Conservation (phyloP, 2,329 filamentous ascomycete genomes). For the Diaporthe ampelina region DNA sequence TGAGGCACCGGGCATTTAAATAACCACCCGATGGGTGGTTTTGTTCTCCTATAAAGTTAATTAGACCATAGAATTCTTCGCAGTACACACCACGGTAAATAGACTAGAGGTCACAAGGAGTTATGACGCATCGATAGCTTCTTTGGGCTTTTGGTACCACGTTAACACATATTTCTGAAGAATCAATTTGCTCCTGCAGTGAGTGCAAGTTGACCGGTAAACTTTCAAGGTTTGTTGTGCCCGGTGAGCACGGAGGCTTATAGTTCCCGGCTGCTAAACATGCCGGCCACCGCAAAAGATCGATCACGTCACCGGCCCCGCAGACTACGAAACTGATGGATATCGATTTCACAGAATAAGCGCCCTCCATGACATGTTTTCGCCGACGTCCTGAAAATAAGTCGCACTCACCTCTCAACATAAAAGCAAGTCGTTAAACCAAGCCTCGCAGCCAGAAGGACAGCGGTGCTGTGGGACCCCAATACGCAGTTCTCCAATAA, state of each 20-base stretch:
- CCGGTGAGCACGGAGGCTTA: slow-evolving; percentile 4
- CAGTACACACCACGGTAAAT: background rate
- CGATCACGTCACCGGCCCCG: slow-evolving; percentile 40
- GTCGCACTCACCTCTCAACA: background rate
- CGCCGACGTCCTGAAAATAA: too few relatives aligned
- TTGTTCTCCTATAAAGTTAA: background rate
- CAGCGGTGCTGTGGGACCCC: background rate
- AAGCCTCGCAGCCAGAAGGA: background rate
- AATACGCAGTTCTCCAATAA: background rate
- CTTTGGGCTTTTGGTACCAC: background rate
- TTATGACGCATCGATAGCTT: background rate
- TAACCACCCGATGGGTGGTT: background rate
- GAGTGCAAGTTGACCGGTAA: background rate
- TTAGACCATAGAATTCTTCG: background rate
- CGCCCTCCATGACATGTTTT: background rate
- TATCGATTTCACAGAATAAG: background rate
- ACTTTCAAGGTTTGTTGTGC: background rate
- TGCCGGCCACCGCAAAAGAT: slow-evolving; percentile 8
- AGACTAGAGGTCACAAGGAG: background rate
- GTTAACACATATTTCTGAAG: background rate
- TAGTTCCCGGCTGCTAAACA: background rate
- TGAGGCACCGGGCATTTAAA: background rate
- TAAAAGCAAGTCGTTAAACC: too few relatives aligned
- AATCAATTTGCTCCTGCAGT: background rate
- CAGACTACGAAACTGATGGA: background rate